These are phyloP conservation scores for Rubia yunnanensis DNA, from an alignment of 257 asterid species.

Conservation along the genomic window DNA sequence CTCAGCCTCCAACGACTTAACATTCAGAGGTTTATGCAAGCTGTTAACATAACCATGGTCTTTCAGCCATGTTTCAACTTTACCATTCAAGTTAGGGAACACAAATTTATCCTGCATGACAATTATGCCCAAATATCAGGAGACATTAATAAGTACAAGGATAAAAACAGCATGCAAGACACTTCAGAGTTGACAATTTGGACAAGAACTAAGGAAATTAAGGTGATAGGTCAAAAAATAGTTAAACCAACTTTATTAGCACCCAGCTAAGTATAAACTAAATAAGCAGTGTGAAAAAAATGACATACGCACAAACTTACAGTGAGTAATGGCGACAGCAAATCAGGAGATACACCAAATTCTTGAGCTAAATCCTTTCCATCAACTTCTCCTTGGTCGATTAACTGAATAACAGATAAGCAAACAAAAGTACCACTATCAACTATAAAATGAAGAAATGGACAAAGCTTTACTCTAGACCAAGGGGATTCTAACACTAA, in stretches of 20 bases:
- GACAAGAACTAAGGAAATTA: background rate
- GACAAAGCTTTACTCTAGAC: background rate
- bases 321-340: constrained; percentile 42
- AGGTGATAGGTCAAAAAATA: background rate
- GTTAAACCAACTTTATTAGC: too few relatives aligned
- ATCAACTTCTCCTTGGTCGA: constrained; percentile 68
- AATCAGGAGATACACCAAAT: constrained; percentile 67
- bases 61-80: constrained; percentile 67
- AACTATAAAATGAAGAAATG: background rate
- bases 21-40: constrained; percentile 44
- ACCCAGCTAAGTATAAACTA: background rate
- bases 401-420: constrained; percentile 41
- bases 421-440: background rate
- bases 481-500: constrained; percentile 18
- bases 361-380: constrained; percentile 62
- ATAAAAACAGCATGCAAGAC: background rate
- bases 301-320: constrained; percentile 37
- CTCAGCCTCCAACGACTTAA: constrained; percentile 33
- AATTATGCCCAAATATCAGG: background rate
- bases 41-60: constrained; percentile 49
- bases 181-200: too few relatives aligned
- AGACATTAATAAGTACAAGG: background rate
- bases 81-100: constrained; percentile 45
- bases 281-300: too few relatives aligned
- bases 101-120: constrained; percentile 52